Base-by-base conservation (phyloP, 2,329 filamentous ascomycete genomes). In the Trichoderma sp. region DNA sequence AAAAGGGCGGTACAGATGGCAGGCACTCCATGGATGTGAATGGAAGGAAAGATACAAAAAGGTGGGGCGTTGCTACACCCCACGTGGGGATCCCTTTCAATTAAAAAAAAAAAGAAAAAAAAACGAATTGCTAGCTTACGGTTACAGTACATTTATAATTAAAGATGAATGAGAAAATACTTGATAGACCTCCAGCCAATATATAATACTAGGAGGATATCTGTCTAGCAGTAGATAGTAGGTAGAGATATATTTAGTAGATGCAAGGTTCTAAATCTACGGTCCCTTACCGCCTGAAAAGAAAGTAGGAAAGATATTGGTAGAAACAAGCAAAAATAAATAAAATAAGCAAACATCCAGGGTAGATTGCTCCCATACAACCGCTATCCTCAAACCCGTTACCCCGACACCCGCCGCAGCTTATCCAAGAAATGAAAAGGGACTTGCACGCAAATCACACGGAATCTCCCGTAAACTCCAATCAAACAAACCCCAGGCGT, bases 71-170 rank as follows among this genome's bases (percentile, higher is more conserved):
- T 18, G 21, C 32, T 24, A 57, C 32, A 67, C 64, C 64, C 64
- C 64, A 67, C 64, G 64, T 67, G 64, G 64, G 64, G 64, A 57
- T n/a, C 51, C 34, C 34, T 58, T 47, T n/a, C 51, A 63, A 24
- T 21, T 36, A 57, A 30, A 30, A 39, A 47, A 30, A 39, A 39
- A 47, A 30, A 39, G 8, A 4, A 8, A 63, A 26, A 36, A 36
- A n/a, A 43, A 15, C 8, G 34, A 43, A 26, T 28, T n/a, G 18
- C 18, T 47, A 47, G 34, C 6, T 15, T 36, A 36, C 6, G 14
- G 34, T 7, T 36, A 36, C 7, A 14, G 34, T 2, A 6, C 6
- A 36, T 15, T 36, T 36, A 36, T 36, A 15, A 36, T 36, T 36
- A 15, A 36, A 0, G 6, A 15, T 36, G 14, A 2, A 36, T 15